These are phyloP conservation scores for Bidens hawaiensis DNA, from an alignment of 140 eudicot species.

Conservation along the genomic window DNA sequence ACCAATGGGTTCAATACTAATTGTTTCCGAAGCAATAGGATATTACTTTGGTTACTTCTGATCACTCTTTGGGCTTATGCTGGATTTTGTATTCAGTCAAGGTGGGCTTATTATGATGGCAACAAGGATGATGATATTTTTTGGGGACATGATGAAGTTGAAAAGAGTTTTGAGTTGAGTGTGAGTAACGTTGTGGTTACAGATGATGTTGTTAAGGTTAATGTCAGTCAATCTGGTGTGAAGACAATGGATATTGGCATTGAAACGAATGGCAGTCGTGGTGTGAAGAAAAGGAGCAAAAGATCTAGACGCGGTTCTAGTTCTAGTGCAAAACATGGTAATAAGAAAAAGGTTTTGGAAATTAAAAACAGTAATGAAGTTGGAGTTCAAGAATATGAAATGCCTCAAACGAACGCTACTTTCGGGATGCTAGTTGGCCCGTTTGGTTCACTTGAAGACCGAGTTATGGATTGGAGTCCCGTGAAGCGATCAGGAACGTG, in stretches of 20 bases:
- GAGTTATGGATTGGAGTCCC: conserved; percentile 82
- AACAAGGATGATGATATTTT: conserved; percentile 77
- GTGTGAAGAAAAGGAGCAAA: conserved; percentile 47
- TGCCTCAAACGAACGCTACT: conserved; percentile 63
- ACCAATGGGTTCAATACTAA: conserved; percentile 31
- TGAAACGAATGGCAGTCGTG: conserved; percentile 26
- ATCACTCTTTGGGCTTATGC: conserved; percentile 96
- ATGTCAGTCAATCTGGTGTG: conserved; percentile 30
- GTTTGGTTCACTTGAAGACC: conserved; percentile 76
- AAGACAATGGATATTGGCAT: conserved; percentile 20
- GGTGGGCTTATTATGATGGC: conserved; percentile 95
- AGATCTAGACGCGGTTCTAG: conserved; percentile 46
- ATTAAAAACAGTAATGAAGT: conserved; percentile 16
- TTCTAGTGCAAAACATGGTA: conserved; percentile 52
- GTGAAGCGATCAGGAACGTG: conserved; percentile 82
- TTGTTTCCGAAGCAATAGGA: conserved; percentile 59
- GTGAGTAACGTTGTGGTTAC: conserved; percentile 26
- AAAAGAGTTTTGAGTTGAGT: conserved; percentile 18
- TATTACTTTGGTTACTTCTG: conserved; percentile 87
- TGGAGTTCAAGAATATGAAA: conserved; percentile 54
- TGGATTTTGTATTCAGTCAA: conserved; percentile 84
- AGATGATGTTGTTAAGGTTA: conserved; percentile 1
- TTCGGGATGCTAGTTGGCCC: conserved; percentile 89
- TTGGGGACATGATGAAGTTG: conserved; percentile 36
- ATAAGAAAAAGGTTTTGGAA: conserved; percentile 28